phyloP scores from a whole-genome alignment of 2,329 filamentous ascomycete genomes.

The Paracoccidioides brasiliensis region DNA sequence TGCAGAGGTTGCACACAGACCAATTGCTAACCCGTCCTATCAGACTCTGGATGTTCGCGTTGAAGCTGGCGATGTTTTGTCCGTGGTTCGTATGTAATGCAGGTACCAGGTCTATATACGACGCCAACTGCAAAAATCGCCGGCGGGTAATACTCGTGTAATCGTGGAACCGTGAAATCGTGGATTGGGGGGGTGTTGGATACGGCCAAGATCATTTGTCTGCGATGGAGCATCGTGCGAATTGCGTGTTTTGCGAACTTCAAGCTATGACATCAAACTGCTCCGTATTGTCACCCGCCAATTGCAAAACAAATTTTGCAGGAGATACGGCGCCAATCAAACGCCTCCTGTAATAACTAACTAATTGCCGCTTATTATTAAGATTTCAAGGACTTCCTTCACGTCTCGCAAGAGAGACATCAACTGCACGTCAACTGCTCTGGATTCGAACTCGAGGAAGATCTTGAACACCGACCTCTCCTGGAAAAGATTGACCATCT shows the following conservation, averaged over 20 bases:
- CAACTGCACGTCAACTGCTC: background rate
- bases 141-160: background rate
- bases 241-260: too few species aligned
- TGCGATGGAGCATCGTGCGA: too few species aligned
- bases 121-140: background rate
- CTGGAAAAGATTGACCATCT: background rate
- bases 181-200: too few species aligned
- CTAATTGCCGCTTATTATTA: background rate
- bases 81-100: background rate
- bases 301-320: slow-evolving; percentile 2
- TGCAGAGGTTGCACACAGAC: background rate
- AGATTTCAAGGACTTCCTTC: background rate
- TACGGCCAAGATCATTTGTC: too few species aligned
- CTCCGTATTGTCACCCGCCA: too few species aligned
- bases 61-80: background rate
- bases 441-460: background rate
- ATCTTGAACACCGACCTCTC: background rate
- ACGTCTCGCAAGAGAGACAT: background rate
- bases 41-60: background rate
- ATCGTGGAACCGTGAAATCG: too few species aligned
- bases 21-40: background rate
- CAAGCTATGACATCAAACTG: too few species aligned
- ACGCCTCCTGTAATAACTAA: background rate
- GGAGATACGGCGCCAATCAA: background rate
- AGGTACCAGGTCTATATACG: background rate